phyloP scores from a whole-genome alignment of 2,329 filamentous ascomycete genomes.

The Colletotrichum sp. region DNA sequence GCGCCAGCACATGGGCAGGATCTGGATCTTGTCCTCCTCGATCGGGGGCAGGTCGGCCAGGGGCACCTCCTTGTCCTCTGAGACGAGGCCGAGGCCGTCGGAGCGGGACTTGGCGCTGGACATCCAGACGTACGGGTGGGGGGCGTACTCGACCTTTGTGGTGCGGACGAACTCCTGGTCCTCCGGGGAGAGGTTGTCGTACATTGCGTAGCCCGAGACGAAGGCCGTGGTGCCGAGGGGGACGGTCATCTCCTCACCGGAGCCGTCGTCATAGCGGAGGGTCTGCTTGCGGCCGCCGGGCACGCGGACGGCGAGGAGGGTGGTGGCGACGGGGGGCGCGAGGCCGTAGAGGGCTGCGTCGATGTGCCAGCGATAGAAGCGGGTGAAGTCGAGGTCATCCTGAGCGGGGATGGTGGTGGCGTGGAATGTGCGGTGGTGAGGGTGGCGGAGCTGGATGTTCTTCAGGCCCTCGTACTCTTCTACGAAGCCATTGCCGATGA shows the following conservation, averaged over 20 bases:
- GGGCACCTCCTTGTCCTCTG: conserved; percentile 68
- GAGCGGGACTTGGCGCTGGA: conserved; percentile 68
- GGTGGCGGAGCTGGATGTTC: conserved; percentile 73
- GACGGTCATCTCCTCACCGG: conserved; percentile 68
- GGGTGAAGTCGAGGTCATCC: conserved; percentile 55
- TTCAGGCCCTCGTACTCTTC: conserved; percentile 72
- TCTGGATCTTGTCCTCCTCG: conserved; percentile 70
- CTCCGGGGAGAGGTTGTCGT: conserved; percentile 65
- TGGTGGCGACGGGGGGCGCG: conserved; percentile 76
- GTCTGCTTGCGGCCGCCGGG: conserved; percentile 70
- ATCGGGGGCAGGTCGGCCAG: conserved; percentile 66
- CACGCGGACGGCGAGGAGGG: conserved; percentile 75
- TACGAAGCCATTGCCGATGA: conserved; percentile 79
- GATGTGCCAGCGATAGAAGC: conserved; percentile 82
- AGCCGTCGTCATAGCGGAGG: conserved; percentile 76
- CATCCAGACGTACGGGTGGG: conserved; percentile 88
- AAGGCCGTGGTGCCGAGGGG: conserved; percentile 81
- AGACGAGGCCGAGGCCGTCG: conserved; percentile 74
- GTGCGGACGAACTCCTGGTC: conserved; percentile 72
- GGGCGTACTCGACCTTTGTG: conserved; percentile 75
- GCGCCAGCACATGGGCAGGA: conserved; percentile 78
- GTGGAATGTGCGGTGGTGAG: conserved; percentile 81
- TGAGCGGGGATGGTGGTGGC: conserved; percentile 61
- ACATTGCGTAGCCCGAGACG: conserved; percentile 74
- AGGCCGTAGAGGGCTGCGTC: conserved; percentile 79